phyloP scores from a whole-genome alignment of 176 grass and related monocot genomes.

The Oryza punctata region DNA sequence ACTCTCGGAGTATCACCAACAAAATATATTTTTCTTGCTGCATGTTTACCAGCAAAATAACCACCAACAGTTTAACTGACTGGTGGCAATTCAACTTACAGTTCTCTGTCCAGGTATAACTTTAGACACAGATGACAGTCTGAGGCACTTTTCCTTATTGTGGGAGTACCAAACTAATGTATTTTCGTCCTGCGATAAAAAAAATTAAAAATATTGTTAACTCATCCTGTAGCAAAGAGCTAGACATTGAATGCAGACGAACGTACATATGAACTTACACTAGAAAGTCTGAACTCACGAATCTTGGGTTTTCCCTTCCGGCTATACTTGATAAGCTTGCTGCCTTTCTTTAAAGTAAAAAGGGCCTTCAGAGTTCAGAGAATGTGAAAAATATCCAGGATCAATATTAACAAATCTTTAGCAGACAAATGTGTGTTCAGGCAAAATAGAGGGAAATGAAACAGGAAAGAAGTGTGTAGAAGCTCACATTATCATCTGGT shows the following conservation, averaged over 20 bases:
- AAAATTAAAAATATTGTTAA: neutral
- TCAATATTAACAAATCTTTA: neutral
- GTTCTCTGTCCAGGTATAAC: constrained; percentile 93
- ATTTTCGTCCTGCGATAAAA: constrained; percentile 68
- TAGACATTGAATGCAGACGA: neutral
- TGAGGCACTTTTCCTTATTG: constrained; percentile 79
- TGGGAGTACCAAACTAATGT: constrained; percentile 85
- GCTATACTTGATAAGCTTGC: constrained; percentile 74
- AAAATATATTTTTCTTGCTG: no score
- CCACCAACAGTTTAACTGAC: constrained; percentile 17
- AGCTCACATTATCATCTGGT: constrained; percentile 56
- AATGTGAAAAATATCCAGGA: neutral
- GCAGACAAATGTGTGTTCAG: neutral
- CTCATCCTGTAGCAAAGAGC: neutral
- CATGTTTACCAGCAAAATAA: constrained; percentile 21
- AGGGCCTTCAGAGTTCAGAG: constrained; percentile 40
- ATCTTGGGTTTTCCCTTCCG: constrained; percentile 83
- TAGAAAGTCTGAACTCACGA: constrained; percentile 69
- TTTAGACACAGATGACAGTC: constrained; percentile 68
- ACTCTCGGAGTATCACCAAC: neutral
- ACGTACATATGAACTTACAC: constrained; percentile 46
- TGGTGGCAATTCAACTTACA: constrained; percentile 54
- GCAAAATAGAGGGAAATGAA: neutral
- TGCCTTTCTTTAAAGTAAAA: constrained; percentile 72
- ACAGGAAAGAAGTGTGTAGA: neutral